Percentiles rank a stretch among this genome's conserved stretches.
Evolutionary conservation across 83 land plant species (phyloP).

Genomic region (Diphasiastrum complanatum): DNA sequence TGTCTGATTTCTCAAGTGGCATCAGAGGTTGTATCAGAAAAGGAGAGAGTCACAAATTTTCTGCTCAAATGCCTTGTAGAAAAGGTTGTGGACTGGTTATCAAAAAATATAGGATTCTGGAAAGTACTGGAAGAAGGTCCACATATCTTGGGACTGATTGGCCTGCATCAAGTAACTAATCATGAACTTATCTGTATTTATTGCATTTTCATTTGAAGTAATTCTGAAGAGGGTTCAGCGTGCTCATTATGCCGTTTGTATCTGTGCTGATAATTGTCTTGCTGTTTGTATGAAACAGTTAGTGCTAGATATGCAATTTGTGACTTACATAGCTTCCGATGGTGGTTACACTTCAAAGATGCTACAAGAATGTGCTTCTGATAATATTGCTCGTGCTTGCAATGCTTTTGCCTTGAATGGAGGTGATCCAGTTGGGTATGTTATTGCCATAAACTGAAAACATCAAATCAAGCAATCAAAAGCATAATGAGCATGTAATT

Average conservation of each 20-base stretch:
- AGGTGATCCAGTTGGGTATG: constrained; percentile 79
- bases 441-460: neutral
- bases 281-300: constrained; percentile 16
- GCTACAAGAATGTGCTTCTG: constrained; percentile 60
- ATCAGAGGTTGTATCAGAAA: constrained; percentile 77
- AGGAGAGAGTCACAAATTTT: constrained; percentile 79
- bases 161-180: constrained; percentile 73
- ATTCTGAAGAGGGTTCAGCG: too few relatives aligned
- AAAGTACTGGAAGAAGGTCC: constrained; percentile 90
- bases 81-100: constrained; percentile 74
- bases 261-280: neutral
- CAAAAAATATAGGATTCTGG: constrained; percentile 89
- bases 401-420: constrained; percentile 84
- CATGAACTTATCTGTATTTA: constrained; percentile 40
- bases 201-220: neutral
- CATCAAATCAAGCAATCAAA: too few relatives aligned
- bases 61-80: constrained; percentile 81
- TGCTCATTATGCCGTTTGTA: neutral
- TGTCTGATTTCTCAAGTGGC: constrained; percentile 61
- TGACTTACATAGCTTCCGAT: constrained; percentile 61
- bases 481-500: too few relatives aligned
- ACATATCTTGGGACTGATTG: constrained; percentile 66
- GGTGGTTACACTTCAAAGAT: constrained; percentile 74
- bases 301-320: constrained; percentile 89
- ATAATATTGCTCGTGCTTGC: constrained; percentile 75